Evolutionary conservation across 1,139 yeast species (phyloP), one percentile per base, ranked within the genome.

Genomic region (Candida pseudoviswanathii): DNA sequence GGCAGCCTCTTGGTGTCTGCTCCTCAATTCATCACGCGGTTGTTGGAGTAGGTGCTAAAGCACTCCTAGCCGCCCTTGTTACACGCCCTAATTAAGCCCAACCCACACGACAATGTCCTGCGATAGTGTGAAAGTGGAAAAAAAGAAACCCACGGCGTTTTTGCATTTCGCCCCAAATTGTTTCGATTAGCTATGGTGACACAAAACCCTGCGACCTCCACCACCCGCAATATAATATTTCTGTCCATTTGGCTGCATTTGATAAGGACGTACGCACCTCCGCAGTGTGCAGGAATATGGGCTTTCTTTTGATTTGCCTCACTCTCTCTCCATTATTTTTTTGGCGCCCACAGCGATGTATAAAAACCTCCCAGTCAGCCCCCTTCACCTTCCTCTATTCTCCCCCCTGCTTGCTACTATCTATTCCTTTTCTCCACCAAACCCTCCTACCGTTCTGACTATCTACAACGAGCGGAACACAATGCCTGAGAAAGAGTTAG

Each of bases 401-500:
- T 16, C 16, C 16, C 16, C 16, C 16, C 16, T 16, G 16, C 16
- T 16, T 16, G 16, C 16, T 16, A 16, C 16, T 16, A 22, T 21
- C 11, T 7, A 22, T 24, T 25, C 29, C 25, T 30, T 41, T 21
- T 3, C 31, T 41, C 16, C 24, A 21, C 31, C n/a, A 9, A 30
- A 3, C 4, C 29, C 24, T 30, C 10, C 10, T 11, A 16, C 11
- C 34, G 2, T 24, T 6, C 9, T n/a, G 21, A 8, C 5, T 31
- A 22, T 21, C 33, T 10, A 33, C 7, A n/a, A 31, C 4, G 4
- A 9, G 11, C 5, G 5, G 21, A 7, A 33, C 8, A 4, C 10
- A 5, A 33, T 75, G 80, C 74, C 74, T 43, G 74, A 66, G 54
- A 75, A 75, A 61, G 80, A 75, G 58, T 66, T 75, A 53, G 64